Conservation (phyloP, 2,329 filamentous ascomycete genomes). For the Sporothrix curviconia region DNA sequence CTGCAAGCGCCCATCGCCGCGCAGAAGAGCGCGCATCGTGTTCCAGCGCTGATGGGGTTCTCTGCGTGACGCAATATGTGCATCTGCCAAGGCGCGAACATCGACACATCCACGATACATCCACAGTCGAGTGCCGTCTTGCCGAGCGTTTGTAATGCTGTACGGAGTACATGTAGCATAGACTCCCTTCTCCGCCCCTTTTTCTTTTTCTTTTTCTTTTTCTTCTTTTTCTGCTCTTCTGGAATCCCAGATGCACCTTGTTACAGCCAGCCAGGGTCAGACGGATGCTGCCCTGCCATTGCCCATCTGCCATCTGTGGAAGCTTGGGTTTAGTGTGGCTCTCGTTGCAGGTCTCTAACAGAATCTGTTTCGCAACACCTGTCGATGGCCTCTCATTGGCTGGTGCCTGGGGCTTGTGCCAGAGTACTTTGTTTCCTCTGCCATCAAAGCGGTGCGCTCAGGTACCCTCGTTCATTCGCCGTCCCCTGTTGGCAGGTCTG, state of each 20-base stretch:
- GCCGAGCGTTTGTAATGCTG: no score
- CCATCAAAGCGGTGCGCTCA: neutral
- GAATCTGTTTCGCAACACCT: slow-evolving; percentile 17
- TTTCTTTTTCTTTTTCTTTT: neutral
- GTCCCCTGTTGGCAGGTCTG: neutral
- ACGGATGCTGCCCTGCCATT: neutral
- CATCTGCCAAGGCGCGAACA: neutral
- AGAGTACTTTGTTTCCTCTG: neutral
- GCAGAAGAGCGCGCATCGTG: slow-evolving; percentile 5
- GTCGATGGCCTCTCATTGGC: neutral
- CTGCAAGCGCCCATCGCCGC: no score
- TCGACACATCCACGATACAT: no score
- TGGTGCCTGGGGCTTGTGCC: neutral
- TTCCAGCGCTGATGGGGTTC: neutral
- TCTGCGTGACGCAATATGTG: neutral
- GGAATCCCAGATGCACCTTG: neutral
- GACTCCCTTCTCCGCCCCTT: no score
- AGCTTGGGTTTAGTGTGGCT: neutral
- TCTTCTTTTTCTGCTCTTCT: neutral
- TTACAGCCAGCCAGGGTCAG: neutral
- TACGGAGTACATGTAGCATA: no score
- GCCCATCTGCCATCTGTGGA: neutral
- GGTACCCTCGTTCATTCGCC: neutral
- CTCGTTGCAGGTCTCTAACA: slow-evolving; percentile 21
- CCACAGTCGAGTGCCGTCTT: neutral